Base-by-base conservation (phyloP, 169 alveolate species). In the Babesia ovata region DNA sequence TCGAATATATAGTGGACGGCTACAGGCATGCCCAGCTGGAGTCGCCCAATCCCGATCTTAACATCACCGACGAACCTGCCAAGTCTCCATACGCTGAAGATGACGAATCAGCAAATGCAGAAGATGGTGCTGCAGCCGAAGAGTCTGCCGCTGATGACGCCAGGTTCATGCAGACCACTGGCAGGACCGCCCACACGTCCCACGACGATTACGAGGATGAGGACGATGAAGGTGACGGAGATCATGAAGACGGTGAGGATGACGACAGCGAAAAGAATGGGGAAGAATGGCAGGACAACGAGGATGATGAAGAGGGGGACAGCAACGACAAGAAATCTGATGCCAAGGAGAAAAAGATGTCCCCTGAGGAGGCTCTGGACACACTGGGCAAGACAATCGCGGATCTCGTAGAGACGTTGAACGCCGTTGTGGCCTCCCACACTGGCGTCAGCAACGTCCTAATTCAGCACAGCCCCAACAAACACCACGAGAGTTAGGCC, bases 1-100 rank as follows among this genome's bases (percentile, higher is more conserved):
- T 81, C 29, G 88, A 81, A 24, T 81, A 63, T 36, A 72, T 81
- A 13, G 49, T 81, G 12, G 88, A 81, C 44, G 84, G 84, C n/a
- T 81, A 71, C 54, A 52, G 88, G 19, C 75, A 65, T 42, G 17
- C 76, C 13, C 75, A 81, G 52, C 75, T 81, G 22, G 78, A 71
- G 19, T 67, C 76, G 42, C 76, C 76, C 6, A 67, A 67, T 44
- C 76, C 76, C 52, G 76, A 67, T 44, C 56, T 67, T 24, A 67
- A 67, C 65, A 67, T 67, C 53, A 22, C 42, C 14, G 77, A 22
- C 6, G 84, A 73, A 2, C 22, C 72, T 16, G 84, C 0, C 10
- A 29, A 73, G 29, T 36, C 70, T 9, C 46, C 7, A 17, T 17
- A 44, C 13, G 29, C 54, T 26, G 65, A 22, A 60, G 54, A 76